Evolutionary conservation across 805 yeast genomes (phyloP), one percentile per base, ranked within the genome.

Genomic region (Komagataella pseudopastoris): DNA sequence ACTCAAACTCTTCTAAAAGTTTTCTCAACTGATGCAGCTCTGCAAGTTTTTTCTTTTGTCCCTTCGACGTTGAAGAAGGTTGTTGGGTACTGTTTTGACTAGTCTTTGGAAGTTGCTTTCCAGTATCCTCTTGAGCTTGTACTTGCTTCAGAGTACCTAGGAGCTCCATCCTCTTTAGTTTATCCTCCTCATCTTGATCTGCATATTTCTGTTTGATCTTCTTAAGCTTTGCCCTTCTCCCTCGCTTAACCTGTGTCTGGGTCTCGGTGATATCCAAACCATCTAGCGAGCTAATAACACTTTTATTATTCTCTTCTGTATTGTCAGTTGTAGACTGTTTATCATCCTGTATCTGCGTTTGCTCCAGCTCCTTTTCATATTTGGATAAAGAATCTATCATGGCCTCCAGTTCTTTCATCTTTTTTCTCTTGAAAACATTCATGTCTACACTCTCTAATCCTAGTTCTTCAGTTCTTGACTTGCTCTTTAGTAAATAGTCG

Each of bases 101-200:
- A 0, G 44, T 18, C 16, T 20, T 5, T 6, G 49, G 53, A 2
- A 18, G 53, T 12, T 45, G 47, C 1, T 20, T 46, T 3, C 30
- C 43, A 23, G 44, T 22, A n/a, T 49, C 44, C 50, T 53, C 56
- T 10, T 55, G 44, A 5, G 54, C 50, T 49, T 75, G 70, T 3
- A 67, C 68, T 55, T 78, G 81, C 56, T 88, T 88, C 60, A 87
- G 70, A 0, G 96, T 86, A 3, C 98, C 98, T 46, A 91, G 68
- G 1, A 85, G 86, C 53, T 84, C 80, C 85, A 91, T 80, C 56
- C 95, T 75, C 52, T 83, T 59, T 48, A 67, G 59, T 52, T 89
- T 76, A 59, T 91, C 98, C 52, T 86, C 93, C 50, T 88, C 96
- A 63, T 91, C 98, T 66, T 91, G 98, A 54, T 85, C 89, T 3